phyloP scores from a whole-genome alignment of 129 eudicot genomes.

The Gnaphalium uliginosum region DNA sequence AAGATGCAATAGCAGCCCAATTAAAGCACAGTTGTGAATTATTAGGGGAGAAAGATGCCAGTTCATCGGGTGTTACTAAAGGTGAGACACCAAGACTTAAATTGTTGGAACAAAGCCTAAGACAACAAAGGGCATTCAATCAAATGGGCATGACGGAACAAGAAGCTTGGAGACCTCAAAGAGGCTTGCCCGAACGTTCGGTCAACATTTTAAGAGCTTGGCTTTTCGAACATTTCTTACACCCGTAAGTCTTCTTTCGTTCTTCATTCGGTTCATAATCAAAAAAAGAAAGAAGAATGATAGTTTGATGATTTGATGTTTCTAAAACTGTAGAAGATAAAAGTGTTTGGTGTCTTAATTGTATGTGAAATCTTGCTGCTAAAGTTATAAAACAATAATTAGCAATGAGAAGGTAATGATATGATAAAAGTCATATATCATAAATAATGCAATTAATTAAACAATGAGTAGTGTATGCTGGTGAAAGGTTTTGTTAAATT shows the following conservation, averaged over 20 bases:
- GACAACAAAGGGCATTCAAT: conserved; percentile 92
- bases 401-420: conserved; percentile 27
- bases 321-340: too few species aligned
- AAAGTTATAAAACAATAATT: conserved; percentile 22
- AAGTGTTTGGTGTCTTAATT: neutral
- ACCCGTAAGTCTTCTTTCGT: conserved; percentile 72
- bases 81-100: conserved; percentile 97
- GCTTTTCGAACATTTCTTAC: conserved; percentile 98
- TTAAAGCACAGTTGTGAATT: conserved; percentile 79
- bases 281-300: neutral
- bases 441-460: conserved; percentile 7
- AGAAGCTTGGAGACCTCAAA: conserved; percentile 99
- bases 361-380: neutral
- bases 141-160: conserved; percentile 99
- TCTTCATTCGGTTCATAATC: conserved; percentile 6
- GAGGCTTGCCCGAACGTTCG: conserved; percentile 96
- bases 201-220: conserved; percentile 95
- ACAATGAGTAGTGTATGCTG: conserved; percentile 14
- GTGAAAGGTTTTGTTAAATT: conserved; percentile 23
- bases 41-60: conserved; percentile 78
- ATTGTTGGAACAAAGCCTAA: conserved; percentile 78
- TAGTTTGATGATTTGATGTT: neutral
- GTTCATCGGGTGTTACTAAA: conserved; percentile 70
- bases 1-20: conserved; percentile 71
- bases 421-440: conserved; percentile 6